These are phyloP conservation scores for Penicillium diatomitis DNA, from an alignment of 495 filamentous ascomycete genomes.

Conservation along the genomic window DNA sequence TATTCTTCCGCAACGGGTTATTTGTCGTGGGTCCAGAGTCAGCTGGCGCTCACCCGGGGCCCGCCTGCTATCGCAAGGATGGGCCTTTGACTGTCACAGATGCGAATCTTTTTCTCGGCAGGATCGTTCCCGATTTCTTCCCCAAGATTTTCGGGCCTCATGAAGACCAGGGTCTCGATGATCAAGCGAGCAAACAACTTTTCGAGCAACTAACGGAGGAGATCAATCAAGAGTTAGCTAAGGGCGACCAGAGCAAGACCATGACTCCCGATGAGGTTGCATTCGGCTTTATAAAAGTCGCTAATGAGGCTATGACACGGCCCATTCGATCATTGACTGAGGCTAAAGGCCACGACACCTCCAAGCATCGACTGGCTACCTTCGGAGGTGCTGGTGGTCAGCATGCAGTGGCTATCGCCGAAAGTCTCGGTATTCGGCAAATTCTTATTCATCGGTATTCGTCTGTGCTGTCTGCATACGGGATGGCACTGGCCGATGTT, in stretches of 20 bases:
- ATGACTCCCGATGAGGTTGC: conserved; percentile 80
- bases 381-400: conserved; percentile 96
- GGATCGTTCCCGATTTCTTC: conserved; percentile 86
- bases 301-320: conserved; percentile 92
- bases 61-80: conserved; percentile 85
- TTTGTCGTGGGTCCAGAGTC: conserved; percentile 92
- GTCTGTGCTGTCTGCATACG: conserved; percentile 90
- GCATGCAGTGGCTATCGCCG: conserved; percentile 92
- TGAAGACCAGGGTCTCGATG: conserved; percentile 73
- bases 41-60: conserved; percentile 80
- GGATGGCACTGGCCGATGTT: conserved; percentile 93
- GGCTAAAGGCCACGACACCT: conserved; percentile 86
- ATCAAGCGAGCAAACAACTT: conserved; percentile 54
- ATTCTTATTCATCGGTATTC: conserved; percentile 89
- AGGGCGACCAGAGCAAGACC: conserved; percentile 41
- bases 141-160: conserved; percentile 86
- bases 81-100: conserved; percentile 87
- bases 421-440: conserved; percentile 75
- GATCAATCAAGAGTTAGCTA: conserved; percentile 49
- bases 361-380: conserved; percentile 77
- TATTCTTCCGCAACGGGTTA: conserved; percentile 78
- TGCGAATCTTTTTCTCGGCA: conserved; percentile 77
- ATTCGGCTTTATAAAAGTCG: conserved; percentile 59
- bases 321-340: conserved; percentile 91
- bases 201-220: conserved; percentile 63